Conservation (phyloP, 1,284 basidiomycete genomes). For the Chondrostereum purpureum region DNA sequence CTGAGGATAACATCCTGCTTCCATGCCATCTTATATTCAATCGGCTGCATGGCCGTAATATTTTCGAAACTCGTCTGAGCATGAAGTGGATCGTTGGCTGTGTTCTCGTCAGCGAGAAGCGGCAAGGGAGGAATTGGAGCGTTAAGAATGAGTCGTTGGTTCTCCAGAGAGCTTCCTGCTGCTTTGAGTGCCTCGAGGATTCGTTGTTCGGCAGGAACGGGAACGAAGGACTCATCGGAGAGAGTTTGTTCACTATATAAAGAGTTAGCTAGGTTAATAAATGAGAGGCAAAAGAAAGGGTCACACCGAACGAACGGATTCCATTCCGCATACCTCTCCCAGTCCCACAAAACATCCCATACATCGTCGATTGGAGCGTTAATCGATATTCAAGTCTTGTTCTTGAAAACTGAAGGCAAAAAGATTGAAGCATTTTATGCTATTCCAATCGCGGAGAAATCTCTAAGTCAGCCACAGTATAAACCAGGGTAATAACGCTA, state of each 20-base stretch:
- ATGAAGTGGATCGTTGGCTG: not conserved
- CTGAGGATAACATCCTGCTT: not conserved
- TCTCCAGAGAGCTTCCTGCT: not conserved
- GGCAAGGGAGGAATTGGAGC: not conserved
- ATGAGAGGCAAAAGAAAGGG: not conserved
- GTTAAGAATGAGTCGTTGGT: not conserved
- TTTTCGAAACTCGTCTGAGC: not conserved
- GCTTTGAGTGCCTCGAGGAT: too few relatives aligned
- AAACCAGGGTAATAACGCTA: too few relatives aligned
- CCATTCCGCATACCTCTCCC: conserved; percentile 3
- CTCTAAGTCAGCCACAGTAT: too few relatives aligned
- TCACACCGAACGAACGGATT: not conserved
- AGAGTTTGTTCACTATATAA: not conserved
- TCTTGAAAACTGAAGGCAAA: not conserved
- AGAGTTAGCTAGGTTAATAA: not conserved
- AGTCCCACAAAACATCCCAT: conserved; percentile 5
- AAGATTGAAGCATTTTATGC: too few relatives aligned
- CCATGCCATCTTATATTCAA: not conserved
- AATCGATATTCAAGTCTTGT: not conserved
- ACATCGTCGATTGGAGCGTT: conserved; percentile 6
- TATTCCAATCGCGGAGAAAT: too few relatives aligned
- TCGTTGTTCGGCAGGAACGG: not conserved
- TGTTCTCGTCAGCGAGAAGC: not conserved
- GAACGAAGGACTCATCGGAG: not conserved
- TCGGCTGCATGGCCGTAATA: not conserved